phyloP scores from a whole-genome alignment of 2,329 filamentous ascomycete genomes.

The Talaromyces sp. region DNA sequence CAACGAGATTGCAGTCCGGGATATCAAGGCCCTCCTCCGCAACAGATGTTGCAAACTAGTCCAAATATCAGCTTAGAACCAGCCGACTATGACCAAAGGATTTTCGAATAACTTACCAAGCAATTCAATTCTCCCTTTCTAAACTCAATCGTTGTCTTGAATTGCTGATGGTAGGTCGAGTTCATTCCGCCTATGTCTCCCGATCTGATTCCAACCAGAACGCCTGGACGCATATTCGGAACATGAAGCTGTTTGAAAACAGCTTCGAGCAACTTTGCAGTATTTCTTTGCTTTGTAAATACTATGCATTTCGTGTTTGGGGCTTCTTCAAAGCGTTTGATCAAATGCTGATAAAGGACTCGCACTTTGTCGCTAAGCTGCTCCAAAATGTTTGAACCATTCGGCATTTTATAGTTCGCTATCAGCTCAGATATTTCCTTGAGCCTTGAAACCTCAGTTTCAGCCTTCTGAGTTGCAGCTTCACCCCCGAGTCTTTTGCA shows the following conservation, averaged over 20 bases:
- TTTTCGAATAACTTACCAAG: conserved; percentile 31
- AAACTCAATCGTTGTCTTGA: conserved; percentile 66
- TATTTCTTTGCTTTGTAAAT: conserved; percentile 77
- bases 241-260: conserved; percentile 62
- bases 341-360: conserved; percentile 59
- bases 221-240: conserved; percentile 57
- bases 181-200: conserved; percentile 56
- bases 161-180: conserved; percentile 70
- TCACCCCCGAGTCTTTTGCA: conserved; percentile 3
- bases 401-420: conserved; percentile 49
- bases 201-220: conserved; percentile 61
- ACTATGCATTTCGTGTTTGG: conserved; percentile 72
- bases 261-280: conserved; percentile 68
- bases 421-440: conserved; percentile 58
- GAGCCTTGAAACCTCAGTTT: conserved; percentile 56
- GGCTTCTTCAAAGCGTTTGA: conserved; percentile 58
- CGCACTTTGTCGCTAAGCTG: conserved; percentile 71
- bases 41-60: conserved; percentile 59
- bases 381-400: conserved; percentile 33
- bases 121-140: conserved; percentile 58
- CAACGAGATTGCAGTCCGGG: conserved; percentile 63
- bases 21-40: conserved; percentile 66
- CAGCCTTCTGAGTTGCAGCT: conserved; percentile 39
- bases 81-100: background rate
- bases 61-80: conserved; percentile 17